Base-by-base conservation (phyloP, 176 grass and related monocot species). In the Triticum urartu region DNA sequence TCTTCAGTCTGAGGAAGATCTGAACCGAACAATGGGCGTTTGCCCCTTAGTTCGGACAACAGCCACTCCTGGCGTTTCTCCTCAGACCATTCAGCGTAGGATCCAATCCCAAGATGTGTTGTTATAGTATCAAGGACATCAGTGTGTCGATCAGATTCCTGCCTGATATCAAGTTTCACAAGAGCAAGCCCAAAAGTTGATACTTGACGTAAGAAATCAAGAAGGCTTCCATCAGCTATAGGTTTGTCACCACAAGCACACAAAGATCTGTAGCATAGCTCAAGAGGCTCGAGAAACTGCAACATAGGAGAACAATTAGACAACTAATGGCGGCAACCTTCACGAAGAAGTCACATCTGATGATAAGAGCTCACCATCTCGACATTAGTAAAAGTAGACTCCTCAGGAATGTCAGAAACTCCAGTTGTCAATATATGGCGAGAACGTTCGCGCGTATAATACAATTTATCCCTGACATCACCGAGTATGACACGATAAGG, bases 141-240 rank as follows among this genome's bases (percentile, higher is more conserved):
- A 56, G 92, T 96, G 83, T 99, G 97, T 75, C 94, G 92, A 70
- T 99, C 97, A 88, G 97, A 99, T 90, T 96, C 97, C 91, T 99
- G 97, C 80, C 97, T 93, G 22, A 99, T 99, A 81, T 99, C 97
- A 77, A 99, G 97, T 80, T 92, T 96, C 67, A 99, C 97, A 80
- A 99, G 90, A 79, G 97, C 93, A 75, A 99, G 92, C 43, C 97
- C 94, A 14, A 99, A 99, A 65, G 94, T 99, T 65, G 93, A 99
- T 82, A 99, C 92, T 94, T 99, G 97, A 76, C 97, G 97, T 87
- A 99, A 77, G 88, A 94, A 99, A 85, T 99, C 92, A 77, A 99
- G 97, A 86, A 99, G 97, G 74, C 90, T 96, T 87, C 97, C 97
- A 5, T 99, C 97, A 62, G 97, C 97, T 82, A 99, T 91, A 83